Evolutionary conservation across 257 asterid species (phyloP), one percentile per base, ranked within the genome.

Genomic region (Solanum lignicaule): DNA sequence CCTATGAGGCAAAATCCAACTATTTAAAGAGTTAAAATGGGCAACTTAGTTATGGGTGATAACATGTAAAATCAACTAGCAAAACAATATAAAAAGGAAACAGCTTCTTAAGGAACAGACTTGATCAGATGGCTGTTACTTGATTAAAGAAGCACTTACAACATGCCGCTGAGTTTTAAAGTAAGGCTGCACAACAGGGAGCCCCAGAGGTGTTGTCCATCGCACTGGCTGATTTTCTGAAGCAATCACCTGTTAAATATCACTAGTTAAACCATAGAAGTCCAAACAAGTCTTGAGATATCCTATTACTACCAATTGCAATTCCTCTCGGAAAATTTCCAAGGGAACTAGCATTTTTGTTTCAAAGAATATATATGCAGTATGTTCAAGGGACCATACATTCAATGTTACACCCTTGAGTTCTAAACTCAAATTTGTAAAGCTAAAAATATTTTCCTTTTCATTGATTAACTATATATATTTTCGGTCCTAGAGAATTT

Each of bases 131-230:
- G 84, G 32, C 23, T 85, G 32, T 21, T 25, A 9, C 41, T 84
- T 31, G 21, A 38, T 18, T 83, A 12, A 41, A 72, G 60, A 58
- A 89, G 83, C 52, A 94, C 98, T 94, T 91, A 95, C 99, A 46
- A 92, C 94, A 86, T 92, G 96, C 46, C 98, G 96, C 89, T 92
- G 93, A 88, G 92, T 88, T 93, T 95, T 95, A 48, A 94, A 96
- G 91, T 96, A 96, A 2, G 98, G 99, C 88, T 96, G 99, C 88
- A 96, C 93, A n/a, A 96, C 98, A 39, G 99, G 99, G 90, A 95
- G 98, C 86, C 99, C 99, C 82, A 96, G 94, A n/a, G 99, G 98
- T 39, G 99, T 96, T 68, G 97, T 94, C 98, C 99, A 96, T 27
- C 94, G 87, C 79, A 96, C 98, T 23, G 99, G 95, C 74, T 95